Conservation (phyloP, 2,329 filamentous ascomycete genomes). For the Lasiodiplodia theobromae region DNA sequence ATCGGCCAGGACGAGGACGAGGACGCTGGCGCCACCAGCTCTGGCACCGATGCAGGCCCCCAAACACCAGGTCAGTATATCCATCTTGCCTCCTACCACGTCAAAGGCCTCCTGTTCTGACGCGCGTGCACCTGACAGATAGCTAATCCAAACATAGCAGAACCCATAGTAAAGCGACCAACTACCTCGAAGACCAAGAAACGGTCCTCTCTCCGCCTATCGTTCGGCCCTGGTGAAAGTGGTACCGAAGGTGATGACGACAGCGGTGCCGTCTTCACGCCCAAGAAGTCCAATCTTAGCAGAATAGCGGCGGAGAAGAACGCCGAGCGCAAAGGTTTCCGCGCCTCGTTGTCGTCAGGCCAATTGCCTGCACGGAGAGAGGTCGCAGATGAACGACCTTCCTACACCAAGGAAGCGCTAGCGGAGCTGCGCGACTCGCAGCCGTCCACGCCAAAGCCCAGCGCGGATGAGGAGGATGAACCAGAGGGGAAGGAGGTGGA, state of each 20-base stretch:
- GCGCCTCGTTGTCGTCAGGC: slow-evolving; percentile 55
- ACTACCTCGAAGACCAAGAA: slow-evolving; percentile 63
- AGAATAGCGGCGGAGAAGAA: slow-evolving; percentile 72
- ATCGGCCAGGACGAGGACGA: slow-evolving; percentile 71
- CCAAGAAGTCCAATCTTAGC: slow-evolving; percentile 69
- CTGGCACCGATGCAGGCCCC: slow-evolving; percentile 41
- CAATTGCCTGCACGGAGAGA: slow-evolving; percentile 53
- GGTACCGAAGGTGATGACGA: slow-evolving; percentile 64
- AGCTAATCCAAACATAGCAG: slow-evolving; percentile 54
- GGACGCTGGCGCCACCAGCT: slow-evolving; percentile 39
- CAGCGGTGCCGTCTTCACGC: slow-evolving; percentile 64
- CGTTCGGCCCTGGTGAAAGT: slow-evolving; percentile 71
- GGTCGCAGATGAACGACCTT: slow-evolving; percentile 70
- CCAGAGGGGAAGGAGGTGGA: slow-evolving; percentile 51
- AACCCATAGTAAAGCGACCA: slow-evolving; percentile 63
- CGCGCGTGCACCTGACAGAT: slow-evolving; percentile 35
- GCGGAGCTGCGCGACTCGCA: slow-evolving; percentile 86
- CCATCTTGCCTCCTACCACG: slow-evolving; percentile 4
- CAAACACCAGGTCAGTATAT: slow-evolving; percentile 52
- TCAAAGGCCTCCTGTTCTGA: slow-evolving; percentile 25
- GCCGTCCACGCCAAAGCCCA: slow-evolving; percentile 73
- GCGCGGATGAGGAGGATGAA: slow-evolving; percentile 53
- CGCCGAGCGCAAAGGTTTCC: slow-evolving; percentile 64
- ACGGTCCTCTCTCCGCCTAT: slow-evolving; percentile 76
- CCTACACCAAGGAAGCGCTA: slow-evolving; percentile 86